phyloP scores from a whole-genome alignment of 805 yeast species.

The Soucietia sequanensis region DNA sequence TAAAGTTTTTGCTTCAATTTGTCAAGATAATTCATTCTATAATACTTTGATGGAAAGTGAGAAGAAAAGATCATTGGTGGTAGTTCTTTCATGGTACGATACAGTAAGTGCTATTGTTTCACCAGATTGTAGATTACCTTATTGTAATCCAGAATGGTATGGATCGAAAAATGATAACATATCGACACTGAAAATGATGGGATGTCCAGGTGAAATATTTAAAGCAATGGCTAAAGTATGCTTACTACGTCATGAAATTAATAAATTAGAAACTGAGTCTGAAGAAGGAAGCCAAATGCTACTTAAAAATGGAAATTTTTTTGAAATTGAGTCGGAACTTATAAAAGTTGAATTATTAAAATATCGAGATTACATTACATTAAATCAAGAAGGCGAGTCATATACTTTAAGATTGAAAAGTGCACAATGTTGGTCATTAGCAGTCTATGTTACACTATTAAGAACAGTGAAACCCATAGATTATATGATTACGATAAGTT shows the following conservation, averaged over 20 bases:
- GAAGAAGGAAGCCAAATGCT: slow-evolving; percentile 4
- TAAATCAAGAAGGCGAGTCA: slow-evolving; percentile 18
- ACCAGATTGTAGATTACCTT: slow-evolving; percentile 56
- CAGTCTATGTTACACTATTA: slow-evolving; percentile 26
- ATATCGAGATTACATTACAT: slow-evolving; percentile 47
- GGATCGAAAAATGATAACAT: slow-evolving; percentile 41
- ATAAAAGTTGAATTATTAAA: slow-evolving; percentile 35
- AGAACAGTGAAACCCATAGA: slow-evolving; percentile 26
- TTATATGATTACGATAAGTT: slow-evolving; percentile 23
- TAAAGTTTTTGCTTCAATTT: slow-evolving; percentile 49
- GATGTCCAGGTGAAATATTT: slow-evolving; percentile 61
- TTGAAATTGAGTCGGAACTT: slow-evolving; percentile 10
- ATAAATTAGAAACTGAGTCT: slow-evolving; percentile 6
- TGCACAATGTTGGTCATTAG: slow-evolving; percentile 58
- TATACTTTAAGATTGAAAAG: slow-evolving; percentile 45
- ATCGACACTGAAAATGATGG: slow-evolving; percentile 55
- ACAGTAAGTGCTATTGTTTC: slow-evolving; percentile 55
- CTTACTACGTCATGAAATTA: slow-evolving; percentile 27
- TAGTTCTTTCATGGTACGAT: slow-evolving; percentile 60
- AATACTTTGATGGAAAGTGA: slow-evolving; percentile 41
- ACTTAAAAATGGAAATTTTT: background rate
- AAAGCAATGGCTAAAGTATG: slow-evolving; percentile 46
- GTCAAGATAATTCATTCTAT: slow-evolving; percentile 43
- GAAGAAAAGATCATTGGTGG: slow-evolving; percentile 48
- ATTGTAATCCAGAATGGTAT: slow-evolving; percentile 52